These are phyloP conservation scores for Ascosphaera aggregata DNA, from an alignment of 2,329 filamentous ascomycete species.

Conservation along the genomic window DNA sequence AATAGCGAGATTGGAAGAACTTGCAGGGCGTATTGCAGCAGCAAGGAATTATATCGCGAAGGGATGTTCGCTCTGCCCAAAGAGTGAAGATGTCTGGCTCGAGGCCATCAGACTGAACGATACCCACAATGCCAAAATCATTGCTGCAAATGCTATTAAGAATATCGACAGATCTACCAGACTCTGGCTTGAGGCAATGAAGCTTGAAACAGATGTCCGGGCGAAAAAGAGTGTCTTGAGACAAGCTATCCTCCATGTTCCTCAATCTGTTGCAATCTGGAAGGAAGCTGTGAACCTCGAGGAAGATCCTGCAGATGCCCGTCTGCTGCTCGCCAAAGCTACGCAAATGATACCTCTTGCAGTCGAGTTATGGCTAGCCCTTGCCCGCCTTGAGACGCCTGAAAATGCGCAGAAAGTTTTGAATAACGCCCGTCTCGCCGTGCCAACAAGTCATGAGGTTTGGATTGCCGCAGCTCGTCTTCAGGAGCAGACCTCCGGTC, in stretches of 20 bases:
- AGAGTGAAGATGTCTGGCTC: slow-evolving; percentile 86
- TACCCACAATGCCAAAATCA: slow-evolving; percentile 80
- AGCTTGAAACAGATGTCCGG: slow-evolving; percentile 56
- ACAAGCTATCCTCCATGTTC: slow-evolving; percentile 76
- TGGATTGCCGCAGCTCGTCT: slow-evolving; percentile 89
- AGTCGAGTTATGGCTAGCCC: slow-evolving; percentile 82
- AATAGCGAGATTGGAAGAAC: slow-evolving; percentile 71
- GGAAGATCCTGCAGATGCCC: slow-evolving; percentile 70
- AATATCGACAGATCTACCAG: slow-evolving; percentile 71
- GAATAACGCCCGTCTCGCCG: slow-evolving; percentile 82
- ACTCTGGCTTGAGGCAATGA: slow-evolving; percentile 91
- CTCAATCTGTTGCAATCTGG: slow-evolving; percentile 91
- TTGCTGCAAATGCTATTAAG: slow-evolving; percentile 81
- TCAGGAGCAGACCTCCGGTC: slow-evolving; percentile 59
- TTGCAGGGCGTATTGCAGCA: slow-evolving; percentile 75
- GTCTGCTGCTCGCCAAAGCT: slow-evolving; percentile 74
- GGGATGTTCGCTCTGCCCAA: slow-evolving; percentile 76
- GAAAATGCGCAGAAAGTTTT: slow-evolving; percentile 88
- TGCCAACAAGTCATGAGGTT: slow-evolving; percentile 81
- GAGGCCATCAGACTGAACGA: slow-evolving; percentile 91
- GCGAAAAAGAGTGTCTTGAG: slow-evolving; percentile 85
- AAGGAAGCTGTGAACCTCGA: slow-evolving; percentile 93
- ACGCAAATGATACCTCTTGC: slow-evolving; percentile 88
- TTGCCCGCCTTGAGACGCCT: slow-evolving; percentile 70
- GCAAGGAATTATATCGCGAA: slow-evolving; percentile 72